Percentiles rank a stretch among this genome's conserved stretches.
Evolutionary conservation across 2,329 filamentous ascomycete species (phyloP).

Genomic region (Meredithiella fracta): DNA sequence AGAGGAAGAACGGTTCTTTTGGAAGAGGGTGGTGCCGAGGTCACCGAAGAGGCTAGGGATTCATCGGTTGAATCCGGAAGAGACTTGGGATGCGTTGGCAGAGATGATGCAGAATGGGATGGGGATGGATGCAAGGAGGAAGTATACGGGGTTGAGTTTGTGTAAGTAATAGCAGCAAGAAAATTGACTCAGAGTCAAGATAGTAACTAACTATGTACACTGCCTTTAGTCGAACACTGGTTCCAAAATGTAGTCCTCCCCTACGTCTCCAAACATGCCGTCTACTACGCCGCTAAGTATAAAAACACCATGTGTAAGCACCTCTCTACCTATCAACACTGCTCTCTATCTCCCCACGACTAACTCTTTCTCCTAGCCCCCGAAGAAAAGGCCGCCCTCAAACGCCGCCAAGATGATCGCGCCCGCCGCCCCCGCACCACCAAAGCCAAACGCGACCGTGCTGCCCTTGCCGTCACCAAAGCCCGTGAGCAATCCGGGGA

Average conservation of each 20-base stretch:
- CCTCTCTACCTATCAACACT: not conserved
- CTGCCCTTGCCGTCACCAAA: constrained; percentile 11
- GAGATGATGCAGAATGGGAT: constrained; percentile 24
- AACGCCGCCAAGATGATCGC: constrained; percentile 14
- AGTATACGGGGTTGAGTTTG: constrained; percentile 26
- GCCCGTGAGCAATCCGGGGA: constrained; percentile 10
- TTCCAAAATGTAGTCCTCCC: constrained; percentile 14
- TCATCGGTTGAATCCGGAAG: constrained; percentile 18
- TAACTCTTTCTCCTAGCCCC: constrained; percentile 4
- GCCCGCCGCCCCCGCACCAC: constrained; percentile 13
- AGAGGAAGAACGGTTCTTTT: constrained; percentile 34
- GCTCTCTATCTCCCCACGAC: not conserved
- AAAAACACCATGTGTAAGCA: constrained; percentile 13
- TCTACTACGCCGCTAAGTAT: constrained; percentile 12
- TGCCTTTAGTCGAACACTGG: constrained; percentile 13
- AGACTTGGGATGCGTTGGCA: constrained; percentile 25
- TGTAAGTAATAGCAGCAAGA: constrained; percentile 21
- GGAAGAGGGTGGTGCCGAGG: constrained; percentile 25
- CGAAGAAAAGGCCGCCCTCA: constrained; percentile 12
- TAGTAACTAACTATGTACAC: not conserved
- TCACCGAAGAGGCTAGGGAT: constrained; percentile 22
- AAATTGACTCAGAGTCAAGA: not conserved
- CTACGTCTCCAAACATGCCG: constrained; percentile 14
- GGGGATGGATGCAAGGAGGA: constrained; percentile 22
- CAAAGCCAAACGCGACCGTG: constrained; percentile 14